phyloP scores from a whole-genome alignment of 768 basidiomycete species.

The Kwoniella heveanensis region DNA sequence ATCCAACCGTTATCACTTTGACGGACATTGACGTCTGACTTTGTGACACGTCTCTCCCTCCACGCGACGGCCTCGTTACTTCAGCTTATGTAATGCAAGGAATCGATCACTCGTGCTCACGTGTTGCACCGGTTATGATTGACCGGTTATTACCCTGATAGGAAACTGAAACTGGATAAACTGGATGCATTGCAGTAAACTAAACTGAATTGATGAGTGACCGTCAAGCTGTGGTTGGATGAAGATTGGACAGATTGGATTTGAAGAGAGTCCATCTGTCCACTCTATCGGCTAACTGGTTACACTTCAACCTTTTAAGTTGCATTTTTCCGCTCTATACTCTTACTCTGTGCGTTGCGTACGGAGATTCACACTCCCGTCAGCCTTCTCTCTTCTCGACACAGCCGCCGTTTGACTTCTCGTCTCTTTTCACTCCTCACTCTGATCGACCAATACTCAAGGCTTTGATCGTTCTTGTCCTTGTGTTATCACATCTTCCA shows the following conservation, averaged over 20 bases:
- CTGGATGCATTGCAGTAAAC: no score
- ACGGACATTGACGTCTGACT: neutral
- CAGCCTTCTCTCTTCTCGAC: no score
- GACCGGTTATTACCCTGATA: conserved; percentile 16
- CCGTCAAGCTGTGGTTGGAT: neutral
- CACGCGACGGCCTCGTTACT: neutral
- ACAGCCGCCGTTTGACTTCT: no score
- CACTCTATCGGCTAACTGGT: neutral
- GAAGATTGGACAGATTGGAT: neutral
- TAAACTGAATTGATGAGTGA: conserved; percentile 3
- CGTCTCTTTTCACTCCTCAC: no score
- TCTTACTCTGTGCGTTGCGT: no score
- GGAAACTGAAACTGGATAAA: conserved; percentile 3
- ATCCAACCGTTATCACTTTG: no score
- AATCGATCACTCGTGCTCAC: neutral
- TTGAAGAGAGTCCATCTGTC: neutral
- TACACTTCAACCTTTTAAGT: neutral
- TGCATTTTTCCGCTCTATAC: no score
- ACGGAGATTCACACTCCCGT: no score
- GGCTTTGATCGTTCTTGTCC: neutral
- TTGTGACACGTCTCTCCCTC: neutral
- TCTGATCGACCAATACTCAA: no score
- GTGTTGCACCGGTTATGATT: neutral
- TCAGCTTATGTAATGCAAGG: neutral
- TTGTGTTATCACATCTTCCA: conserved; percentile 1